These are phyloP conservation scores for Pichia sp. DNA, from an alignment of 1,139 yeast species.

Conservation along the genomic window DNA sequence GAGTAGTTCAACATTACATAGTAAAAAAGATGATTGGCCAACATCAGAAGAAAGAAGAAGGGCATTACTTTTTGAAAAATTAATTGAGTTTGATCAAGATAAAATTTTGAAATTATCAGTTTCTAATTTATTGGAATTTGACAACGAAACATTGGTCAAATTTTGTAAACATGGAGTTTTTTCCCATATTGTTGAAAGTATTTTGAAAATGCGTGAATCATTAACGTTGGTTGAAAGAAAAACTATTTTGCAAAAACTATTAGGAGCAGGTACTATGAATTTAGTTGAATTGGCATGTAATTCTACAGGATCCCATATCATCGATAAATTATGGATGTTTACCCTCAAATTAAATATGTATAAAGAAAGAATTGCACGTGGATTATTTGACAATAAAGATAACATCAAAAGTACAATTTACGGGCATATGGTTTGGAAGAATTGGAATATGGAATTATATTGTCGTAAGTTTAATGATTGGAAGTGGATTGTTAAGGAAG, in stretches of 20 bases:
- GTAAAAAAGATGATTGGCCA: conserved; percentile 84
- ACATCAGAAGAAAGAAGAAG: conserved; percentile 85
- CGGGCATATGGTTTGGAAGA: conserved; percentile 91
- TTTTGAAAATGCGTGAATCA: conserved; percentile 42
- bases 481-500: conserved; percentile 67
- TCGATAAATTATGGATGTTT: conserved; percentile 78
- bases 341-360: conserved; percentile 72
- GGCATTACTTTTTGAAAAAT: conserved; percentile 63
- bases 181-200: conserved; percentile 73
- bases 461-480: conserved; percentile 73
- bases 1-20: conserved; percentile 67
- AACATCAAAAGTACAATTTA: conserved; percentile 77
- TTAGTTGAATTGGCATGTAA: conserved; percentile 65
- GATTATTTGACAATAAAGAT: conserved; percentile 53
- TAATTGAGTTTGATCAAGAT: conserved; percentile 55
- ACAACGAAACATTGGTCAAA: conserved; percentile 37
- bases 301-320: conserved; percentile 87
- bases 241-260: conserved; percentile 56
- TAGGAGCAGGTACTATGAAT: conserved; percentile 27
- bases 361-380: conserved; percentile 79
- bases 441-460: conserved; percentile 82
- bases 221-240: conserved; percentile 56
- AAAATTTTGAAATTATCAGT: conserved; percentile 52
- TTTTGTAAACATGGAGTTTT: conserved; percentile 86
- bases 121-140: conserved; percentile 51